Conservation (phyloP, 176 grass and related monocot species). For the Aegilops umbellulata region DNA sequence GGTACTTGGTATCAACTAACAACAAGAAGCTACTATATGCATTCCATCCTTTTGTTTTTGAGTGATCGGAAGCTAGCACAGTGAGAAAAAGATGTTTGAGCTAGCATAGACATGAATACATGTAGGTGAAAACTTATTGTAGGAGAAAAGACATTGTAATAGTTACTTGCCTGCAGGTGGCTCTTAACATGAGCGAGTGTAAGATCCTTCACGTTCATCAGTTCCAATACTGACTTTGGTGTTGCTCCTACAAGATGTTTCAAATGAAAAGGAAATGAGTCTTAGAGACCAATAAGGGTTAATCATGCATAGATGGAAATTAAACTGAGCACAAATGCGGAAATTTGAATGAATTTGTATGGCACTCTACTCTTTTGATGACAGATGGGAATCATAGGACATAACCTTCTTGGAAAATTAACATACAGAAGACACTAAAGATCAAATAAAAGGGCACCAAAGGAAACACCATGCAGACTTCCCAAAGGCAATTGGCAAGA, state of each 20-base stretch:
- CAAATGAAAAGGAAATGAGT: no score
- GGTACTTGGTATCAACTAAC: conserved; percentile 8
- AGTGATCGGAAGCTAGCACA: not conserved
- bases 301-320: conserved; percentile 8
- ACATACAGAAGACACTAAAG: not conserved
- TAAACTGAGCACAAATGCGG: not conserved
- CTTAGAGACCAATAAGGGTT: not conserved
- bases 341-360: not conserved
- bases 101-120: not conserved
- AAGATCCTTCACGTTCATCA: conserved; percentile 99
- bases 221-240: conserved; percentile 95
- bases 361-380: conserved; percentile 4
- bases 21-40: conserved; percentile 12
- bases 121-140: conserved; percentile 6
- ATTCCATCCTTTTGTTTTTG: conserved; percentile 1
- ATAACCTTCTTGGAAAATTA: not conserved
- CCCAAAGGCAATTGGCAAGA: not conserved
- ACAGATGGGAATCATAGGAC: no score
- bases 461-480: not conserved
- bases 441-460: not conserved
- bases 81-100: not conserved
- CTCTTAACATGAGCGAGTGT: conserved; percentile 99
- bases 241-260: conserved; percentile 67
- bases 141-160: not conserved
- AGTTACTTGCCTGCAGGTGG: conserved; percentile 76